A percentile compares a stretch with the other conserved stretches of the same genome.
These are phyloP conservation scores for Trichoderma pleuroti DNA, from an alignment of 2,329 filamentous ascomycete species.

Conservation along the genomic window DNA sequence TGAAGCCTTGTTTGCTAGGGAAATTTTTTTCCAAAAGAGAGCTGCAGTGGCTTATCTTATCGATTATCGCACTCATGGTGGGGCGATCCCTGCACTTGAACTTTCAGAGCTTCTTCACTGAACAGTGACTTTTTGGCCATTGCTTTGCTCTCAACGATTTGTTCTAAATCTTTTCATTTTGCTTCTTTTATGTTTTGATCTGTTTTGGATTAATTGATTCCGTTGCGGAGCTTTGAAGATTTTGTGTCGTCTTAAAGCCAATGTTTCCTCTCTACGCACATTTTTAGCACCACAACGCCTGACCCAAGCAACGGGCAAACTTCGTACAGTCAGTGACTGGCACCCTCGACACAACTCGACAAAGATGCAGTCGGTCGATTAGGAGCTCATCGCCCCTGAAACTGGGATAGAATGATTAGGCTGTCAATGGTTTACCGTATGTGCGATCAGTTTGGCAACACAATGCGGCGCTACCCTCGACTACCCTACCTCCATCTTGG, in stretches of 20 bases:
- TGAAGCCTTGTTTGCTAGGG: conserved; percentile 5
- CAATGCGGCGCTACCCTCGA: background rate
- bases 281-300: background rate
- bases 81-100: background rate
- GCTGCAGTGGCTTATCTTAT: conserved; percentile 16
- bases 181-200: too few relatives aligned
- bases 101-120: background rate
- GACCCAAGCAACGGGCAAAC: background rate
- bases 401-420: background rate
- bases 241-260: background rate
- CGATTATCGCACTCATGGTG: conserved; percentile 16
- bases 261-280: background rate
- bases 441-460: background rate
- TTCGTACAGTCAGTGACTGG: background rate
- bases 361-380: background rate
- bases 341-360: background rate
- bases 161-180: background rate
- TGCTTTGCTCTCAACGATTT: background rate
- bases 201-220: too few relatives aligned
- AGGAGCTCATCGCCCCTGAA: background rate
- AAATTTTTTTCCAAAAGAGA: conserved; percentile 12
- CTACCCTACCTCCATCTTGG: background rate
- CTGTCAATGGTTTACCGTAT: fast-evolving
- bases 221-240: background rate
- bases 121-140: background rate